Base-by-base conservation (phyloP, 169 alveolate genomes). In the Cryptosporidium muris region DNA sequence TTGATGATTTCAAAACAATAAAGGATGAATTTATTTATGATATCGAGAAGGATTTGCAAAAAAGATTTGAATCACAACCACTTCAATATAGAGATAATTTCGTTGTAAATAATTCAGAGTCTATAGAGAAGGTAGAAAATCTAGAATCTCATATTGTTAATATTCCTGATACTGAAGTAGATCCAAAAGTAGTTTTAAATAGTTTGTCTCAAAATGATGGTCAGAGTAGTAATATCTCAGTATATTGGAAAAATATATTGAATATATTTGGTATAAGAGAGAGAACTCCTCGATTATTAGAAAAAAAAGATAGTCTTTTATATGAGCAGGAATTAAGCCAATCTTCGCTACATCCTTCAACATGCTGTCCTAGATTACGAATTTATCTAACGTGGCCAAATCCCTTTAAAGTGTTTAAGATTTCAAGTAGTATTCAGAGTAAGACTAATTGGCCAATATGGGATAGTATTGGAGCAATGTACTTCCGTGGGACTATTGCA, bases 391-490 rank as follows among this genome's bases (percentile, higher is more conserved):
- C 34, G 16, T 74, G 85, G 85, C 85, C 85, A 9, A 56, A 40
- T 2, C 45, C 66, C 8, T 43, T 47, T 34, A 74, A 74, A 74
- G 62, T 45, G 25, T 74, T 58, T 45, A 74, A 58, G 1, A 60
- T 74, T 2, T 74, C 43, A 43, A 74, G 85, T 1, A 45, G 47
- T 34, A 48, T 74, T 40, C 85, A 74, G 45, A 74, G 51, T 11
- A 68, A 68, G 2, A 74, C 85, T 1, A 74, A 74, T 74, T 74
- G 85, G 74, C 85, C 94, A 37, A 80, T 89, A 51, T 92, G 96
- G 96, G 94, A 91, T 40, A 90, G 90, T 65, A 62, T 92, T 53
- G 96, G 96, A 2, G 93, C 91, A 52, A 81, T 92, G 4, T 80
- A 88, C 42, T 91, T 92, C 58, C 88, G 96, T 53, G 96, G 96